phyloP scores from a whole-genome alignment of 495 filamentous ascomycete genomes.

The Penicillium cosmopolitanum region DNA sequence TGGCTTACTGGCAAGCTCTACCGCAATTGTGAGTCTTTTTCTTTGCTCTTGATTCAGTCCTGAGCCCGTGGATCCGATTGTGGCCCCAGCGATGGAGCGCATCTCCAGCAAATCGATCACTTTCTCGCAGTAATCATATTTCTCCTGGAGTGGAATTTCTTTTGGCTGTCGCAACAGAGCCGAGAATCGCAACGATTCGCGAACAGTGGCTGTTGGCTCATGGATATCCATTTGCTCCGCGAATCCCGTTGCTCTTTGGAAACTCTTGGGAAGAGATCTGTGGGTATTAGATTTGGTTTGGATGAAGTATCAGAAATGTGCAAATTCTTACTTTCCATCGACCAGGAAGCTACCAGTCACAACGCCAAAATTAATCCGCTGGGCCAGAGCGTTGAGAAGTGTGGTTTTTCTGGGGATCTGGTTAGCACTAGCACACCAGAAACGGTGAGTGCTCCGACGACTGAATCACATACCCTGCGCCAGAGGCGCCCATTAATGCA shows the following conservation, averaged over 20 bases:
- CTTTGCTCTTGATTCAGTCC: slow-evolving; percentile 65
- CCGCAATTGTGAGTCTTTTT: slow-evolving; percentile 68
- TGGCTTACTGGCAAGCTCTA: slow-evolving; percentile 70
- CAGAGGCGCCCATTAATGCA: slow-evolving; percentile 69
- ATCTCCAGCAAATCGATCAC: slow-evolving; percentile 65
- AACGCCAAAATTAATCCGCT: slow-evolving; percentile 57
- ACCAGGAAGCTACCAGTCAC: slow-evolving; percentile 56
- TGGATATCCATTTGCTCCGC: slow-evolving; percentile 68
- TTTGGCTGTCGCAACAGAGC: slow-evolving; percentile 62
- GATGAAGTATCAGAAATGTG: background rate
- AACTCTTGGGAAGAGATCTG: slow-evolving; percentile 49
- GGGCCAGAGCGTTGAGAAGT: slow-evolving; percentile 57
- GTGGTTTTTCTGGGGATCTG: slow-evolving; percentile 53
- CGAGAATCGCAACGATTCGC: slow-evolving; percentile 63
- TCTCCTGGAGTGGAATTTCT: slow-evolving; percentile 59
- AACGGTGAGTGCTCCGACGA: background rate
- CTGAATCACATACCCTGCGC: slow-evolving; percentile 54
- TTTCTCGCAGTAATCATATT: slow-evolving; percentile 64
- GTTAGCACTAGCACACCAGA: background rate
- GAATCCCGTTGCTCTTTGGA: slow-evolving; percentile 59
- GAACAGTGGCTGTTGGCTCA: slow-evolving; percentile 62
- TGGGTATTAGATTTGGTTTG: slow-evolving; percentile 10
- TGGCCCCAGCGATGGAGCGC: slow-evolving; percentile 57
- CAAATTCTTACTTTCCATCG: slow-evolving; percentile 48
- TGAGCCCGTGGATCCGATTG: slow-evolving; percentile 54